Conservation (phyloP, 192 early-diverging fungal species). For the Phlyctochytrium bullatum region DNA sequence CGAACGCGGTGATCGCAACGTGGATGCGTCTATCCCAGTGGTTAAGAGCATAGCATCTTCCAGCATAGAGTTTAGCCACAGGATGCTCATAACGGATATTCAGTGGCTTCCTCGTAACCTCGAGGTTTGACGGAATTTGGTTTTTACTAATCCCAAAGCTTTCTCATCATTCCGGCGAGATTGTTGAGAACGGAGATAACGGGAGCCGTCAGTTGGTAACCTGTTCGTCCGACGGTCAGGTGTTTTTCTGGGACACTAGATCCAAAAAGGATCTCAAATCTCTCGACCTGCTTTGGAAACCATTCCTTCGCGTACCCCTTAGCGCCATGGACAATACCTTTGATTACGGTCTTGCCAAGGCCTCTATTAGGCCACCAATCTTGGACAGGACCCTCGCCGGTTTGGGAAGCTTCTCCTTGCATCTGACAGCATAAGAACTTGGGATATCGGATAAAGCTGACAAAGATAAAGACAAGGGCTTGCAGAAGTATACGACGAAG, state of each 20-base stretch:
- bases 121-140: constrained; percentile 42
- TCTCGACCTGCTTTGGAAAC: constrained; percentile 58
- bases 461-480: constrained; percentile 17
- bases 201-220: constrained; percentile 56
- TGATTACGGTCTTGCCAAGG: constrained; percentile 59
- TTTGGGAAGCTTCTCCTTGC: background rate
- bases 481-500: constrained; percentile 37
- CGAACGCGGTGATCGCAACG: constrained; percentile 15
- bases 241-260: constrained; percentile 59
- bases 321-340: constrained; percentile 60
- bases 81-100: constrained; percentile 45
- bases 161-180: constrained; percentile 43
- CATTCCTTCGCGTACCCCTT: constrained; percentile 57
- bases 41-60: constrained; percentile 50
- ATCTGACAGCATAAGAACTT: constrained; percentile 3
- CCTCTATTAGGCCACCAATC: constrained; percentile 30
- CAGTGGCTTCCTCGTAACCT: constrained; percentile 55
- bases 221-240: constrained; percentile 52
- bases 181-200: constrained; percentile 42
- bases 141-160: constrained; percentile 10
- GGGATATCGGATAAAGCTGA: too few relatives aligned
- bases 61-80: constrained; percentile 57
- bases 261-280: constrained; percentile 55
- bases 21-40: constrained; percentile 25
- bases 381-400: background rate